Evolutionary conservation across 2,329 filamentous ascomycete species (phyloP), one percentile per base, ranked within the genome.

Genomic region (Fusarium papillatum): DNA sequence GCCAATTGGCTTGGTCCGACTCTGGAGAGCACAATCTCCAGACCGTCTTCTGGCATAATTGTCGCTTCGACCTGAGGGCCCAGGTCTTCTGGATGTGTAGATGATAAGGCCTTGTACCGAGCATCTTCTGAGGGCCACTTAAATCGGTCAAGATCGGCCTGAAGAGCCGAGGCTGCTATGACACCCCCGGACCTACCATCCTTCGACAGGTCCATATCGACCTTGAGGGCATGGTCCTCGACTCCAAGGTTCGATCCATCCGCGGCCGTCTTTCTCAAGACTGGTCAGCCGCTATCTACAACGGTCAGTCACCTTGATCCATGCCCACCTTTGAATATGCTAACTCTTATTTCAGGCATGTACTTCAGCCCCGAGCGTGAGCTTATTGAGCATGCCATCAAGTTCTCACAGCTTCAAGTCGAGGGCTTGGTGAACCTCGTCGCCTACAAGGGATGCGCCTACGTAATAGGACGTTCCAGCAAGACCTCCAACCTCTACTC

Each of bases 301-400:
- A 69, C 29, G 66, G 48, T 88, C 76, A 85, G 24, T 63, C 24
- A 64, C 36, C 1, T 29, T 19, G n/a, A 19, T 29, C 36, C 22
- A 39, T 11, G 59, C 24, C 31, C 59, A 31, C 29, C 5, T 26
- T 26, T 26, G 26, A 26, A 26, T 7, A 26, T 7, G 31, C 57
- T 61, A 9, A 61, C 57, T 61, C 57, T 61, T 60, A 34, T 34
- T 34, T 34, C 5, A 57, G 68, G 88, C 76, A 86, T 90, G 81
- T 84, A 84, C 78, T 91, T 91, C 81, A 89, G 86, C 29, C 90
- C 89, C 38, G 81, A 84, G 76, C 78, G 81, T 2, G 89, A 91
- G 82, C 89, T 91, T 75, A 82, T 91, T 66, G 86, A 95, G 85
- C 88, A 91, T 81, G 89, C 89, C 78, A 90, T 94, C 80, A 80